Evolutionary conservation across 2,329 filamentous ascomycete genomes (phyloP).

Genomic region (Pseudogymnoascus destructans): DNA sequence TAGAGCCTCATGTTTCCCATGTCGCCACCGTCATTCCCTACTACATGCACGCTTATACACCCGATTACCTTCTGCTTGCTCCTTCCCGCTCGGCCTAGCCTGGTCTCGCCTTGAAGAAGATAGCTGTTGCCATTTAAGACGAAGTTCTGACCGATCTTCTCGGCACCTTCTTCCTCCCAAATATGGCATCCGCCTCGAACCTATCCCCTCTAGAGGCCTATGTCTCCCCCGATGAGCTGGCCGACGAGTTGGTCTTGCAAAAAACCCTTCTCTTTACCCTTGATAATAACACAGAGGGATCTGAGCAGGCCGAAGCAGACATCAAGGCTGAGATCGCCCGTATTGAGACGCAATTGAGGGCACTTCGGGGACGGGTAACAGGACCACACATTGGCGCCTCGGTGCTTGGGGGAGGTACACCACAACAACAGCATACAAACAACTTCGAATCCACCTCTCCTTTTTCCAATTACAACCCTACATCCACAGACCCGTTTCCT

Average conservation of each 20-base stretch:
- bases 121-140: neutral
- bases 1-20: slow-evolving; percentile 6
- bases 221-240: slow-evolving; percentile 9
- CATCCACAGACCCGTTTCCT: neutral
- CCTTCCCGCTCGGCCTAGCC: neutral
- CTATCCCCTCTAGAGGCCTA: slow-evolving; percentile 3
- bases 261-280: slow-evolving; percentile 31
- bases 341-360: slow-evolving; percentile 8
- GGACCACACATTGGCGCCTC: neutral
- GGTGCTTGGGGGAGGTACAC: neutral
- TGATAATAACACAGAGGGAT: slow-evolving; percentile 12
- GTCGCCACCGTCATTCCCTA: neutral
- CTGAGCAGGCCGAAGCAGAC: slow-evolving; percentile 15
- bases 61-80: neutral
- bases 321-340: slow-evolving; percentile 16
- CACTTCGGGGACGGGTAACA: neutral
- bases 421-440: neutral
- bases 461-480: neutral
- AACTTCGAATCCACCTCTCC: neutral
- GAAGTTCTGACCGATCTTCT: neutral
- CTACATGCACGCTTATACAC: neutral
- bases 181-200: slow-evolving; percentile 5
- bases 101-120: neutral
- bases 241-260: slow-evolving; percentile 10
- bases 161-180: neutral